Percentiles rank a stretch among this genome's conserved stretches.
Evolutionary conservation across 805 yeast species (phyloP).

Genomic region (Candida ponderosae): DNA sequence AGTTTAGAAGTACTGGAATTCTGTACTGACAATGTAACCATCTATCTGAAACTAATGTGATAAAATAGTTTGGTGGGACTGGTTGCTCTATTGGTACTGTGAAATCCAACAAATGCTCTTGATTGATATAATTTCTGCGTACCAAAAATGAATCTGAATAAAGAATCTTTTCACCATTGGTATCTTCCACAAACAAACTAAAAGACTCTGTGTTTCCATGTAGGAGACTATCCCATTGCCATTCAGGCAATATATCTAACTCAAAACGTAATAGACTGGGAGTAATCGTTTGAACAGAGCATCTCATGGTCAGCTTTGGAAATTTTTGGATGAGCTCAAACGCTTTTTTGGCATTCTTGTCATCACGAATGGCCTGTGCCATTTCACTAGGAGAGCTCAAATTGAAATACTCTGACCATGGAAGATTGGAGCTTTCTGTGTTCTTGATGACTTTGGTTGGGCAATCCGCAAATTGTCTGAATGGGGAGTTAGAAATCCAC

Average conservation of each 20-base stretch:
- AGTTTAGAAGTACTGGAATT: conserved; percentile 48
- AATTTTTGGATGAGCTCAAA: conserved; percentile 59
- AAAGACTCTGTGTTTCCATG: conserved; percentile 68
- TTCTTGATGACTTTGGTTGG: conserved; percentile 64
- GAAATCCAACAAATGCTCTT: conserved; percentile 55
- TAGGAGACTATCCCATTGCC: conserved; percentile 64
- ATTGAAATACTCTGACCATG: conserved; percentile 72
- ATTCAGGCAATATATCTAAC: conserved; percentile 59
- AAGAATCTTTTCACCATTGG: conserved; percentile 72
- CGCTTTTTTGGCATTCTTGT: conserved; percentile 52
- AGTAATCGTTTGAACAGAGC: conserved; percentile 71
- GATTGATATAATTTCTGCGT: conserved; percentile 37
- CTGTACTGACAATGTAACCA: conserved; percentile 77
- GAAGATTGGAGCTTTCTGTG: conserved; percentile 73
- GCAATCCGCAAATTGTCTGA: conserved; percentile 72
- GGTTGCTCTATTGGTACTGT: conserved; percentile 49
- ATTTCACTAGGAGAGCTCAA: conserved; percentile 65
- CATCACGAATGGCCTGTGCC: conserved; percentile 73
- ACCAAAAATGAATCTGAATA: conserved; percentile 48
- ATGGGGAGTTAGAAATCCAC: conserved; percentile 83
- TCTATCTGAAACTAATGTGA: conserved; percentile 65
- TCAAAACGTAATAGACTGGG: conserved; percentile 58
- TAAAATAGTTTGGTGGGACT: conserved; percentile 66
- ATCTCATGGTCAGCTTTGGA: conserved; percentile 57
- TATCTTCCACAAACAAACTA: conserved; percentile 68